phyloP scores from a whole-genome alignment of 2,329 filamentous ascomycete genomes.

The Orbilia blumenaviensis region DNA sequence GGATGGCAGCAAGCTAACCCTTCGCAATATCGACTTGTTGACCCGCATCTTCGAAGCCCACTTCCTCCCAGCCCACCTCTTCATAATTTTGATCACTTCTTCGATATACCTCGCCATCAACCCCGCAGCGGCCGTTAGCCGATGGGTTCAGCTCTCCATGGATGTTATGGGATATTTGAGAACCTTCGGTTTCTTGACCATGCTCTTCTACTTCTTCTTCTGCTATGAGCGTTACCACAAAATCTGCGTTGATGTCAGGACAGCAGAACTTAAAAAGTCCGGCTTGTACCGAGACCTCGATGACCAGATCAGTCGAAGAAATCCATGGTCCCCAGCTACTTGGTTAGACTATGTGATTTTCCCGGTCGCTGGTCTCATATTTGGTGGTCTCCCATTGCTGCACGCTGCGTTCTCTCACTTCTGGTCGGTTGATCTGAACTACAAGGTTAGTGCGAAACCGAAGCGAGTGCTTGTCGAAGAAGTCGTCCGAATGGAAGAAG shows the following conservation, averaged over 20 bases:
- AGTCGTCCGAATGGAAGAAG: slow-evolving; percentile 43
- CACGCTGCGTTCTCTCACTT: slow-evolving; percentile 76
- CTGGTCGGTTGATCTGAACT: slow-evolving; percentile 74
- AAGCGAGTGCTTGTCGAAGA: slow-evolving; percentile 36
- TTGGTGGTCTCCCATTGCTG: slow-evolving; percentile 73
- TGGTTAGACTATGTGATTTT: slow-evolving; percentile 71
- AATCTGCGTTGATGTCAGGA: slow-evolving; percentile 69
- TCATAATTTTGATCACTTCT: slow-evolving; percentile 71
- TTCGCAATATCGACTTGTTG: slow-evolving; percentile 67
- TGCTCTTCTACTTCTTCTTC: slow-evolving; percentile 71
- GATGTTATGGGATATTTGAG: slow-evolving; percentile 70
- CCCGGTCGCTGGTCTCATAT: slow-evolving; percentile 73
- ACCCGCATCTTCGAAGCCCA: slow-evolving; percentile 78
- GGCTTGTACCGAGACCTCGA: slow-evolving; percentile 71
- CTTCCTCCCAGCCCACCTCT: slow-evolving; percentile 75
- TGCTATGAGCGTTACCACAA: slow-evolving; percentile 73
- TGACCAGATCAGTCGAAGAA: slow-evolving; percentile 67
- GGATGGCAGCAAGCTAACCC: slow-evolving; percentile 38
- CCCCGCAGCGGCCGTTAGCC: slow-evolving; percentile 66
- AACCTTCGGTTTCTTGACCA: slow-evolving; percentile 70
- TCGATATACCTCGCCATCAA: slow-evolving; percentile 69
- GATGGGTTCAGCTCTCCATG: slow-evolving; percentile 68
- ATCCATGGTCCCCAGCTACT: slow-evolving; percentile 60
- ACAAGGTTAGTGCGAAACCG: slow-evolving; percentile 77
- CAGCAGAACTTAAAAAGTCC: slow-evolving; percentile 73